Base-by-base conservation (phyloP, 1,139 yeast genomes). In the Arxiozyma slooffiae region DNA sequence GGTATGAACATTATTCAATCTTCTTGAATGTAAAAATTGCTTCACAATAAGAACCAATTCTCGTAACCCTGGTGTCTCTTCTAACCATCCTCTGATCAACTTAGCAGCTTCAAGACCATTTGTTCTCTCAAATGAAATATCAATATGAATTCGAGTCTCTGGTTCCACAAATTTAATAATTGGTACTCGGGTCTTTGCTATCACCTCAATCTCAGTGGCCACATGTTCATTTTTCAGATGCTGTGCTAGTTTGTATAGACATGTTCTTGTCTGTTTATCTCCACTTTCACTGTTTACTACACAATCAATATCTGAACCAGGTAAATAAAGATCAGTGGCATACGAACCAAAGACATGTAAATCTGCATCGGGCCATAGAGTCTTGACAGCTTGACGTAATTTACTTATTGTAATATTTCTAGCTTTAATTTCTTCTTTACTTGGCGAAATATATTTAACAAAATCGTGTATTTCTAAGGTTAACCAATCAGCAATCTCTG, bases 241-340 rank as follows among this genome's bases (percentile, higher is more conserved):
- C 8, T 90, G 79, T 2, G 96, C 82, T 21, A 92, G 72, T 58
- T 84, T 83, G 64, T 85, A 90, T 44, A 94, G 70, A 42, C 81
- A 73, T 22, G 81, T 77, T 60, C 87, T 76, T 54, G 77, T 79
- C 57, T 82, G 94, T 62, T 85, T 82, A 57, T 77, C 78, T 3
- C 85, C 84, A 4, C 73, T 67, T 22, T 74, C 70, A 11, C 96
- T 85, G 7, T 83, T 73, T 24, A 94, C 79, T 41, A 92, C 98
- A 82, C 94, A 83, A 68, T 94, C 99, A 41, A 94, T 89, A 73
- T 94, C 99, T 0, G 97, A 88, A 1, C 96, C 96, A 0, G 98
- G 98, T 23, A 94, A 72, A 61, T 90, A 92, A 55, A 94, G 71
- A 64, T 90, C 97, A 0, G 98, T 90, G 1, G 98, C 97, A 66